phyloP scores from a whole-genome alignment of 495 filamentous ascomycete genomes.

The Trichocladium antarcticum region DNA sequence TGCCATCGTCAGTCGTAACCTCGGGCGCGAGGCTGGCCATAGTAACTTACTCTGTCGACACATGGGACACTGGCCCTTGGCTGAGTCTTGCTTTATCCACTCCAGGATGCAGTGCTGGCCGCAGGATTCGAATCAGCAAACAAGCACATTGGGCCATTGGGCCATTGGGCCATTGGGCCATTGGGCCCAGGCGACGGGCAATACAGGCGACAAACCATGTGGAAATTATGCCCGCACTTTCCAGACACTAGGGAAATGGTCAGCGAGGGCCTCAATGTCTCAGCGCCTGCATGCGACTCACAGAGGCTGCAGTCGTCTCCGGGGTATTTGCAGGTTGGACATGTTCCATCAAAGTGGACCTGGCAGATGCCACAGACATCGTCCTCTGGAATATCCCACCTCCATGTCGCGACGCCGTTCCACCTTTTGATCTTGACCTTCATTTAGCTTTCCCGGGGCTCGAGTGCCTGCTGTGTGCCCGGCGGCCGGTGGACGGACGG shows the following conservation, averaged over 20 bases:
- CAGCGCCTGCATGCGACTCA: constrained; percentile 37
- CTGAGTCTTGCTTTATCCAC: constrained; percentile 90
- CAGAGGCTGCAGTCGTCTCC: constrained; percentile 89
- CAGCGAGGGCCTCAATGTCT: not conserved
- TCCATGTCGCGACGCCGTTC: constrained; percentile 91
- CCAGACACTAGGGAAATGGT: constrained; percentile 57
- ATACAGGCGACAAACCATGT: constrained; percentile 55
- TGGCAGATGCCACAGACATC: constrained; percentile 98
- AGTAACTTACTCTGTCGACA: constrained; percentile 76
- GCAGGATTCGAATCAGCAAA: not conserved
- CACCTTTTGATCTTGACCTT: constrained; percentile 88
- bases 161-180: too few relatives aligned
- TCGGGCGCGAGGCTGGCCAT: not conserved
- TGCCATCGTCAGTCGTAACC: not conserved
- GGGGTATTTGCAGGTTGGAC: constrained; percentile 94
- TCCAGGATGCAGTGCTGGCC: constrained; percentile 83
- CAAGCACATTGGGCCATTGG: too few relatives aligned
- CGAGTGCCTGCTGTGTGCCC: not conserved
- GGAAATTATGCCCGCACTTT: constrained; percentile 93
- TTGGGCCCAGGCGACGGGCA: too few relatives aligned
- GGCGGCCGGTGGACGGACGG: too few relatives aligned
- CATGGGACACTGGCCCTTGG: constrained; percentile 94
- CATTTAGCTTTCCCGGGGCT: constrained; percentile 41
- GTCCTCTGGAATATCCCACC: constrained; percentile 95
- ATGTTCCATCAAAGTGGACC: constrained; percentile 94